Evolutionary conservation across 2,329 filamentous ascomycete genomes (phyloP), one percentile per base, ranked within the genome.

Genomic region (Aspergillus hortae): DNA sequence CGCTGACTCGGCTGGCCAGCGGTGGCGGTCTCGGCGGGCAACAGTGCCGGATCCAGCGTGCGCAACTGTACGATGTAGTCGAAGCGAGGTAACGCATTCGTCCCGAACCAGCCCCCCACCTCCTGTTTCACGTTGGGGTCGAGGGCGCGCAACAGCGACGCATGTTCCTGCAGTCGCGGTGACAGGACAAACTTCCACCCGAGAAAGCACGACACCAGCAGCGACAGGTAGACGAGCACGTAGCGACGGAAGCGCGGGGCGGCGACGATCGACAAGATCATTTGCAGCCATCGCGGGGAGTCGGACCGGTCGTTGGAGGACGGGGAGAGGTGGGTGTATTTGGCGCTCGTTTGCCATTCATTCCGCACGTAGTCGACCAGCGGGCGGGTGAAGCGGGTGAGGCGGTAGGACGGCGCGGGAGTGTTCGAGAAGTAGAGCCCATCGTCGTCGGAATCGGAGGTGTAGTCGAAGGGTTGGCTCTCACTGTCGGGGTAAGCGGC

Each of bases 51-150:
- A 58, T 82, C 75, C 56, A 86, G 60, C 12, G 73, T 72, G 58
- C 72, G 72, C 46, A 85, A 62, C 42, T 78, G 75, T 10, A 78
- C 70, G 61, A 84, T 70, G 54, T 74, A 74, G 44, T 74, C 71
- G 55, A 82, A 80, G 6, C 66, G 64, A 11, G 78, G 78, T 49
- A 73, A 57, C 47, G 72, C 64, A 57, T 81, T 82, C 30, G 64
- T 62, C 3, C 79, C 79, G 60, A 77, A 81, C 61, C 68, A 69
- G 0, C 69, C 72, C 6, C 64, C 68, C 1, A 59, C 46, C 41
- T 58, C 52, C 27, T 62, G 53, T 56, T 64, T 63, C 15, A 58
- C 54, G 15, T 56, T 58, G n/a, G 58, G 55, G 49, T 72, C 67
- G 25, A 75, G 55, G 11, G 70, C 62, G 21, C 57, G 58, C 35